Conservation (phyloP, 169 alveolate species). For the Fabrea salina region DNA sequence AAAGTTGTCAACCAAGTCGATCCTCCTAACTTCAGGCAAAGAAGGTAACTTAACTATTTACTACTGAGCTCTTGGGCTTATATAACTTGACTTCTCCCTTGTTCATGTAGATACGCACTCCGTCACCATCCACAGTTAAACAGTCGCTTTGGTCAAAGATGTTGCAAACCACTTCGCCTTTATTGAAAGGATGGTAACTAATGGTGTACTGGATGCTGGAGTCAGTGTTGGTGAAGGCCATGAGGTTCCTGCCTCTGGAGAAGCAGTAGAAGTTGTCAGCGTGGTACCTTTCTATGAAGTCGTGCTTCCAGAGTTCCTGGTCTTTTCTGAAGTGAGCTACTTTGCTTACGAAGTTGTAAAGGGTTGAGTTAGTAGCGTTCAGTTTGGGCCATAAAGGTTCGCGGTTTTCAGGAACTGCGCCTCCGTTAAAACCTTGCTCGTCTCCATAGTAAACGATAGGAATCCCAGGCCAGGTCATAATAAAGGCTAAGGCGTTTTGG, state of each 20-base stretch:
- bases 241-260: slow-evolving; percentile 55
- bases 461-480: slow-evolving; percentile 47
- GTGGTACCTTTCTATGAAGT: slow-evolving; percentile 32
- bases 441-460: slow-evolving; percentile 67
- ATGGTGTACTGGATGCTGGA: slow-evolving; percentile 28
- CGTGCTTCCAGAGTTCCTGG: slow-evolving; percentile 30
- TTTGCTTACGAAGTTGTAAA: slow-evolving; percentile 24
- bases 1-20: slow-evolving; percentile 96
- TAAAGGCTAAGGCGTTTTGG: slow-evolving; percentile 43
- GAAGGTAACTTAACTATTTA: no score
- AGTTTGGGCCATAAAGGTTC: slow-evolving; percentile 54
- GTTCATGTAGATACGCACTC: slow-evolving; percentile 30
- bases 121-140: slow-evolving; percentile 32
- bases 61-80: no score
- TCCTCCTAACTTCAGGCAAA: slow-evolving; percentile 99
- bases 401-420: slow-evolving; percentile 53
- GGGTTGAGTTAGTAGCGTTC: slow-evolving; percentile 5
- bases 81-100: slow-evolving; percentile 53
- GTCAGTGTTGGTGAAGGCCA: slow-evolving; percentile 56
- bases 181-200: slow-evolving; percentile 41
- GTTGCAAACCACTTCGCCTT: slow-evolving; percentile 64
- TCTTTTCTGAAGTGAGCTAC: slow-evolving; percentile 35
- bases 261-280: slow-evolving; percentile 55
- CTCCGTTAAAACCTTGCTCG: slow-evolving; percentile 65
- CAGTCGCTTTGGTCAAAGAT: slow-evolving; percentile 52